These are phyloP conservation scores for Fraxinus quadrangulata DNA, from an alignment of 257 asterid genomes.

Conservation along the genomic window DNA sequence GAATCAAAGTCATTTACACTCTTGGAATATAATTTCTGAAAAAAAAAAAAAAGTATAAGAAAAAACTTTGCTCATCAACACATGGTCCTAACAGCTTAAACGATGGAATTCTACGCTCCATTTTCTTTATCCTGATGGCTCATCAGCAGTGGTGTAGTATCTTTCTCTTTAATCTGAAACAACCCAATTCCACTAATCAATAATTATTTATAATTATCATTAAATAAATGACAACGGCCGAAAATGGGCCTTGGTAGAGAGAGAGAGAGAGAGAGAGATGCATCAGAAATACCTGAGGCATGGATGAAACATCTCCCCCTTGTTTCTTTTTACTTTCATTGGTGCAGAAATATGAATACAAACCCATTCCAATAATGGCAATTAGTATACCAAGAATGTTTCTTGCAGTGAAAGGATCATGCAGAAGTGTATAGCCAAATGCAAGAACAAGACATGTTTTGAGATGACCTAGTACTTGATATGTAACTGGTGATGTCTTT, in stretches of 20 bases:
- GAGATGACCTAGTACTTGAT: slow-evolving; percentile 85
- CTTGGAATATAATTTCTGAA: neutral
- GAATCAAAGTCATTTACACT: slow-evolving; percentile 10
- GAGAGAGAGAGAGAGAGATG: too few species aligned
- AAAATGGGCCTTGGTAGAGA: too few species aligned
- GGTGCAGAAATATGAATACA: slow-evolving; percentile 82
- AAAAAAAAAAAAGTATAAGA: neutral
- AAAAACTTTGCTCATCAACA: neutral
- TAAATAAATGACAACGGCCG: too few species aligned
- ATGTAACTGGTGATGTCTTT: slow-evolving; percentile 90
- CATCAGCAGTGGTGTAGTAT: slow-evolving; percentile 57
- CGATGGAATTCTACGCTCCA: slow-evolving; percentile 46
- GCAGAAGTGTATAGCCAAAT: slow-evolving; percentile 78
- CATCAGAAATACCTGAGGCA: slow-evolving; percentile 43
- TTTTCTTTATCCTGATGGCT: slow-evolving; percentile 57
- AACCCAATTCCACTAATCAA: neutral
- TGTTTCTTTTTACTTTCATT: slow-evolving; percentile 68
- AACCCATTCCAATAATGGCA: slow-evolving; percentile 86
- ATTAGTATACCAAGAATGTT: slow-evolving; percentile 74
- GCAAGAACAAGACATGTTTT: slow-evolving; percentile 90
- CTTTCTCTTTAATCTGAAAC: slow-evolving; percentile 67
- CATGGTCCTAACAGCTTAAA: slow-evolving; percentile 28
- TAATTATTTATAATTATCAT: neutral
- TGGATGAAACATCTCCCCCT: slow-evolving; percentile 42
- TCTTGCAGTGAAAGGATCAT: slow-evolving; percentile 78